Evolutionary conservation across 495 filamentous ascomycete species (phyloP).

Genomic region (Penicillium psychrofluorescens): DNA sequence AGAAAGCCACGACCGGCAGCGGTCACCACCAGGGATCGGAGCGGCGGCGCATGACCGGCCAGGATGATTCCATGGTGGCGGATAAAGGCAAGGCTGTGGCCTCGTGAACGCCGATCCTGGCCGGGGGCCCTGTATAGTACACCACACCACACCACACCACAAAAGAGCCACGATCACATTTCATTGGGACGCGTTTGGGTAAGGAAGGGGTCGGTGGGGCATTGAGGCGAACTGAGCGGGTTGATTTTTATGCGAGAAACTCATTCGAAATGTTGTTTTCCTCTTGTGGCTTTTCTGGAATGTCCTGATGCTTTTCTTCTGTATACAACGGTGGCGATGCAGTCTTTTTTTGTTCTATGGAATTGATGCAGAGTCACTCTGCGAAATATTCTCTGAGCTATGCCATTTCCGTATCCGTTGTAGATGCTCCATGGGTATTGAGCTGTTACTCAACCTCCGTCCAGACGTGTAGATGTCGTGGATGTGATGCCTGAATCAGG

Average conservation of each 20-base stretch:
- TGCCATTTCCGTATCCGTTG: too few species aligned
- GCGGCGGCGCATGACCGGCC: conserved; percentile 38
- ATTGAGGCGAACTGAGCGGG: conserved; percentile 40
- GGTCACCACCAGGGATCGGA: conserved; percentile 30
- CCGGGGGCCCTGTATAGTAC: conserved; percentile 42
- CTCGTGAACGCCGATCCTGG: conserved; percentile 25
- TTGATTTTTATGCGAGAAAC: conserved; percentile 21
- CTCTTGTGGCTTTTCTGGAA: conserved; percentile 5
- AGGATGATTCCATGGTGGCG: conserved; percentile 28
- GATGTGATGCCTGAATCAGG: conserved; percentile 1
- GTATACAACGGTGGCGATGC: not conserved
- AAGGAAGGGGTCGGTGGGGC: conserved; percentile 24
- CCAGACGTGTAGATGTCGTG: not conserved
- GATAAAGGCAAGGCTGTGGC: conserved; percentile 35
- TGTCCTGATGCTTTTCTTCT: not conserved
- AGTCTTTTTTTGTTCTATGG: not conserved
- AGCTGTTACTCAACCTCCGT: too few species aligned
- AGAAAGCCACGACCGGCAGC: conserved; percentile 46
- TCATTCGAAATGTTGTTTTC: conserved; percentile 18
- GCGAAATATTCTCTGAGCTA: not conserved
- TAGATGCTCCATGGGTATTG: too few species aligned
- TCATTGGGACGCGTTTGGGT: conserved; percentile 40
- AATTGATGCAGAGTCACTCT: conserved; percentile 4
- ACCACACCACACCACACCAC: conserved; percentile 25
- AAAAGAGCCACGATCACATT: conserved; percentile 19